Evolutionary conservation across 1,284 basidiomycete genomes (phyloP).

Genomic region (Omphalotus olearius): DNA sequence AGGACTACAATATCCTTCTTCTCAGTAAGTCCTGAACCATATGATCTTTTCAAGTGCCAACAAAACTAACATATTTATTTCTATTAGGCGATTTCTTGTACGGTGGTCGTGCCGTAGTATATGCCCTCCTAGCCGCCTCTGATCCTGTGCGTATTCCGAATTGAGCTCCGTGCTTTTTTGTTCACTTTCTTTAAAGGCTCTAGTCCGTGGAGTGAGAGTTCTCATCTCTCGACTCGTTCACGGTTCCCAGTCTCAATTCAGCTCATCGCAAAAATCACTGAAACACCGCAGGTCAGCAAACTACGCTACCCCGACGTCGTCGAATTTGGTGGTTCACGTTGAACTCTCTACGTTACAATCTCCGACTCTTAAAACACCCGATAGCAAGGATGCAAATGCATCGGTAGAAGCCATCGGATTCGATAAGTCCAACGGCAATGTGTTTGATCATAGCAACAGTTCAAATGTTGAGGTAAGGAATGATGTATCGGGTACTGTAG

Average conservation of each 20-base stretch:
- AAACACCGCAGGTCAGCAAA: neutral
- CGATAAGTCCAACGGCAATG: no score
- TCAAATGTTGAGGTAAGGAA: no score
- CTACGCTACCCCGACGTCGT: neutral
- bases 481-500: no score
- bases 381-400: no score
- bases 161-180: neutral
- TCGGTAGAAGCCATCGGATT: no score
- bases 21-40: slow-evolving; percentile 5
- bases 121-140: slow-evolving; percentile 21
- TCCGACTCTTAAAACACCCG: no score
- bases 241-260: neutral
- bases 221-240: neutral
- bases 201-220: slow-evolving; percentile 10
- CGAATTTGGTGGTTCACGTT: slow-evolving; percentile 4
- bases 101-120: slow-evolving; percentile 22
- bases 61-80: neutral
- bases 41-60: slow-evolving; percentile 5
- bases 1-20: slow-evolving; percentile 14
- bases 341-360: slow-evolving; percentile 5
- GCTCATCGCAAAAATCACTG: neutral
- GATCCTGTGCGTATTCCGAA: slow-evolving; percentile 20
- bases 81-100: slow-evolving; percentile 17
- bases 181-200: slow-evolving; percentile 2
- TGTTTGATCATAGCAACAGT: no score